phyloP scores from a whole-genome alignment of 495 filamentous ascomycete genomes.

The Achaetomiella virescens region DNA sequence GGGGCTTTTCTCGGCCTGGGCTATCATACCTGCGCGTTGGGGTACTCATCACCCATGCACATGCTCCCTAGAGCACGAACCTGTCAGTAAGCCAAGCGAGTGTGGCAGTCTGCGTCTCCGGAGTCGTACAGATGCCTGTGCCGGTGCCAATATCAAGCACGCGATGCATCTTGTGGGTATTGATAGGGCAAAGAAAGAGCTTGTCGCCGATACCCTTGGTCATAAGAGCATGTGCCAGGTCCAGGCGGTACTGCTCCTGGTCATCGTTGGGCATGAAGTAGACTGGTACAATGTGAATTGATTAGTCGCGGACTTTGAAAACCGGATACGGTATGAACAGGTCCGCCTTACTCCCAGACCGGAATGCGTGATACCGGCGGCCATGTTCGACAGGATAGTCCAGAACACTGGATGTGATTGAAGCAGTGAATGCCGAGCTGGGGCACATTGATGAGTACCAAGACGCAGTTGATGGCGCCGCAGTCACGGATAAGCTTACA shows the following conservation, averaged over 20 bases:
- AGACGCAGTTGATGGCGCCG: background rate
- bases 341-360: slow-evolving; percentile 4
- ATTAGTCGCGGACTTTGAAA: too few species aligned
- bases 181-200: slow-evolving; percentile 11
- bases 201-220: slow-evolving; percentile 4
- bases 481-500: background rate
- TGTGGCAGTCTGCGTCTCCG: too few species aligned
- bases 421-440: slow-evolving; percentile 4
- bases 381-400: slow-evolving; percentile 22
- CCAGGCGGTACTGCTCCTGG: slow-evolving; percentile 8
- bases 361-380: slow-evolving; percentile 14
- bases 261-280: slow-evolving; percentile 17
- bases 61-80: slow-evolving; percentile 17
- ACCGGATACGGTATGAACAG: too few species aligned
- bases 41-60: slow-evolving; percentile 12
- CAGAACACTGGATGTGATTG: slow-evolving; percentile 14
- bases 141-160: slow-evolving; percentile 19
- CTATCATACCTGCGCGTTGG: slow-evolving; percentile 1
- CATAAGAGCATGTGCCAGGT: slow-evolving; percentile 12
- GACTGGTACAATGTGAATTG: too few species aligned
- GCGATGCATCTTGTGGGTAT: slow-evolving; percentile 5
- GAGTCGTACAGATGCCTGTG: slow-evolving; percentile 10
- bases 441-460: background rate
- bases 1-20: background rate
- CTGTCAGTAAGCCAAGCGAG: background rate